Evolutionary conservation across 495 filamentous ascomycete genomes (phyloP).

Genomic region (Hapsidospora chrysogenum): DNA sequence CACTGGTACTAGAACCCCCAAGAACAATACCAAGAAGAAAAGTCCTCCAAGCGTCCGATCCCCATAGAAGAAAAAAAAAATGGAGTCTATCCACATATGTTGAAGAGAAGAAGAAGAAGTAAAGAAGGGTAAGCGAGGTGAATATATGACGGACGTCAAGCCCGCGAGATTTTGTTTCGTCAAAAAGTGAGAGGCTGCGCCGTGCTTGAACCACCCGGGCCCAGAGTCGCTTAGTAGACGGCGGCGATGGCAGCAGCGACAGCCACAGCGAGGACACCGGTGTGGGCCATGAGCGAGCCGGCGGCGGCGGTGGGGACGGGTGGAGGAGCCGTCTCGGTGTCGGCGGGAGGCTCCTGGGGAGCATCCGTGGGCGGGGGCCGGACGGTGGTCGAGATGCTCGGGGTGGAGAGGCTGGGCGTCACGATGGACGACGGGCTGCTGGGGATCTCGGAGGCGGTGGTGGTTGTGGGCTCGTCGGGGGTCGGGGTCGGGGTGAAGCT

Average conservation of each 20-base stretch:
- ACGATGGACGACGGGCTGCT: no score
- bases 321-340: neutral
- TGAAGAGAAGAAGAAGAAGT: neutral
- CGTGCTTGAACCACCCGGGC: neutral
- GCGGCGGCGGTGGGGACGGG: neutral
- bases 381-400: no score
- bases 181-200: no score
- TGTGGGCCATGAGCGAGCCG: neutral
- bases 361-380: no score
- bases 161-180: no score
- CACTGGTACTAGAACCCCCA: no score
- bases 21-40: no score
- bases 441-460: neutral
- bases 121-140: neutral
- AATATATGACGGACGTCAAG: no score
- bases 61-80: constrained; percentile 1
- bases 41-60: constrained; percentile 3
- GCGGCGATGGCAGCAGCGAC: constrained; percentile 1
- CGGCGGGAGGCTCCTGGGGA: no score
- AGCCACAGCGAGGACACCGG: constrained; percentile 1
- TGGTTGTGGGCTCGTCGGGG: neutral
- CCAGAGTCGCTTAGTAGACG: constrained; percentile 1
- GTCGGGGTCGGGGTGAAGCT: neutral
- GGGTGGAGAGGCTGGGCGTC: no score
- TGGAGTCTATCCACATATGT: neutral